phyloP scores from a whole-genome alignment of 2,329 filamentous ascomycete genomes.

The Aspergillus ustus region DNA sequence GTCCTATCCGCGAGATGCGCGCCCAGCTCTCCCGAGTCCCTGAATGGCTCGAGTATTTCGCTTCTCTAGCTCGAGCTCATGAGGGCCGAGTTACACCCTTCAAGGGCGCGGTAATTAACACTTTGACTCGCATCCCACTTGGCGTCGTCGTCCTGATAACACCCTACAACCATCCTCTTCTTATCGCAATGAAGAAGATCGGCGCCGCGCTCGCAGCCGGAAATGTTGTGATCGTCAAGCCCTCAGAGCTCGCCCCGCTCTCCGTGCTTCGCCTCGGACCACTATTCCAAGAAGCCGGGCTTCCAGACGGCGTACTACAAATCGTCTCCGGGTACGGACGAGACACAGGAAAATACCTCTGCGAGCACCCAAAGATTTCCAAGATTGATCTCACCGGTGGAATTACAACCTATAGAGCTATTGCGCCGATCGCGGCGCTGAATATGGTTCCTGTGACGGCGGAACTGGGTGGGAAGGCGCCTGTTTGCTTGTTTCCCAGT shows the following conservation, averaged over 20 bases:
- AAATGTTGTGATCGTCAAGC: conserved; percentile 46
- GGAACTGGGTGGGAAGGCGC: conserved; percentile 45
- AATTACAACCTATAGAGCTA: conserved; percentile 37
- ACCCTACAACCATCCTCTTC: conserved; percentile 45
- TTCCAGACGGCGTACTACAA: conserved; percentile 50
- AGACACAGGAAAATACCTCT: conserved; percentile 47
- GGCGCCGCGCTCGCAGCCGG: conserved; percentile 47
- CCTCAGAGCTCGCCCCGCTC: conserved; percentile 50
- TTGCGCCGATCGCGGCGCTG: conserved; percentile 37
- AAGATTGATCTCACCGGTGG: conserved; percentile 44
- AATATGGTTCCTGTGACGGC: conserved; percentile 41
- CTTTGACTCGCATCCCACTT: conserved; percentile 40
- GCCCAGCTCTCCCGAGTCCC: conserved; percentile 65
- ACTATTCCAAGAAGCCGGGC: conserved; percentile 47
- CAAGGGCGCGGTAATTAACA: conserved; percentile 45
- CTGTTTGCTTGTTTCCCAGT: conserved; percentile 39
- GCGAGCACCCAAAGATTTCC: conserved; percentile 34
- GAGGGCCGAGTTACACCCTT: conserved; percentile 70
- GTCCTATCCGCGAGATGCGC: conserved; percentile 70
- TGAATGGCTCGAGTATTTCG: conserved; percentile 73
- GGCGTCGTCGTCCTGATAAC: conserved; percentile 48
- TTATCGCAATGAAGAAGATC: conserved; percentile 46
- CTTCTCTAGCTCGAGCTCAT: conserved; percentile 68
- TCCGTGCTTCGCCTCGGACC: conserved; percentile 46
- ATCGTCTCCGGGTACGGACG: conserved; percentile 59